Evolutionary conservation across 2,329 filamentous ascomycete genomes (phyloP).

Genomic region (Aureobasidium sp.): DNA sequence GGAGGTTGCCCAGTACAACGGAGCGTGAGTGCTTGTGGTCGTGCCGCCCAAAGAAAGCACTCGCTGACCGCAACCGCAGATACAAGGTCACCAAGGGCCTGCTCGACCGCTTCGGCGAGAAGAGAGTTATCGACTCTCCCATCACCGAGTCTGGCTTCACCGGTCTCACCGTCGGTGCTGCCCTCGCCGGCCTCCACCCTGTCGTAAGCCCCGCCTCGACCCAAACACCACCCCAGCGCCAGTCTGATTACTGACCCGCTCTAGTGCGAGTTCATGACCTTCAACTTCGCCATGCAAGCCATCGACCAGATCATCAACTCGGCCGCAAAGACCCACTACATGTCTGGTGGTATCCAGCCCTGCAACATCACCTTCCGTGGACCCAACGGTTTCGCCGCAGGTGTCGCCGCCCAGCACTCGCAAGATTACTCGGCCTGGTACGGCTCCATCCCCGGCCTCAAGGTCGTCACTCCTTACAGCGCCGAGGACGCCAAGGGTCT

Average conservation of each 20-base stretch:
- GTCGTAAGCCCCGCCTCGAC: constrained; percentile 56
- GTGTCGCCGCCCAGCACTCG: constrained; percentile 95
- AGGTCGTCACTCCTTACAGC: constrained; percentile 95
- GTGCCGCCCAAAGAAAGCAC: constrained; percentile 18
- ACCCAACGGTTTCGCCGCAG: constrained; percentile 93
- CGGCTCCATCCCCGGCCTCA: constrained; percentile 92
- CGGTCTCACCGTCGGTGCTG: constrained; percentile 89
- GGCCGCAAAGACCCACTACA: constrained; percentile 97
- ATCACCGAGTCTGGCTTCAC: constrained; percentile 96
- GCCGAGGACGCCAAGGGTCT: constrained; percentile 97
- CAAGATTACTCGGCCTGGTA: constrained; percentile 99
- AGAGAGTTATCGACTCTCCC: constrained; percentile 94
- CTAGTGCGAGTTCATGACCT: constrained; percentile 99
- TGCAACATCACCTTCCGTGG: constrained; percentile 99
- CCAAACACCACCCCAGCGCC: background rate
- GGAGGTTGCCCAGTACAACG: constrained; percentile 99
- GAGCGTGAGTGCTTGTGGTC: constrained; percentile 54
- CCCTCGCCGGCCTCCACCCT: constrained; percentile 87
- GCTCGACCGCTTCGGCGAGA: constrained; percentile 92
- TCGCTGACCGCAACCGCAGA: constrained; percentile 40
- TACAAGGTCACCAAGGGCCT: constrained; percentile 99
- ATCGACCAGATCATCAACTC: constrained; percentile 99
- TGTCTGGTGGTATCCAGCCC: constrained; percentile 98
- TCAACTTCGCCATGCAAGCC: constrained; percentile 99
- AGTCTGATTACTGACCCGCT: constrained; percentile 16